Conservation (phyloP, 805 yeast species). For the Teunomyces aglyptinius region DNA sequence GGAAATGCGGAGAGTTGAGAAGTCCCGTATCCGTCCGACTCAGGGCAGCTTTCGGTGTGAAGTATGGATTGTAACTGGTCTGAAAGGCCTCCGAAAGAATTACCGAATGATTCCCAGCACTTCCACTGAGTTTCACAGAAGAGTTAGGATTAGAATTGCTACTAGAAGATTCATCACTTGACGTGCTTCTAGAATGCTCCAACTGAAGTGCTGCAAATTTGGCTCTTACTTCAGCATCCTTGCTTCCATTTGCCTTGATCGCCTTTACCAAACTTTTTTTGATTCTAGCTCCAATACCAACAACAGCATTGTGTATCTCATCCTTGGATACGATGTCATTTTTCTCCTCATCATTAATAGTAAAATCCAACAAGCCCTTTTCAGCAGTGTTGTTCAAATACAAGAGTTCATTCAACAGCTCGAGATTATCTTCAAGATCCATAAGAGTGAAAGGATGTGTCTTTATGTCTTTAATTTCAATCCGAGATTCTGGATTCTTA, state of each 20-base stretch:
- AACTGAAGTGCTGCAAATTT: slow-evolving; percentile 19
- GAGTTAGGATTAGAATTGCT: slow-evolving; percentile 19
- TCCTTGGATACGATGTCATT: slow-evolving; percentile 54
- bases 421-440: slow-evolving; percentile 39
- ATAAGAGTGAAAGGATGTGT: slow-evolving; percentile 62
- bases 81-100: slow-evolving; percentile 32
- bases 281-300: slow-evolving; percentile 73
- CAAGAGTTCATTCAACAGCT: slow-evolving; percentile 33
- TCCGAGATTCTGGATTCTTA: slow-evolving; percentile 68
- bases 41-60: neutral
- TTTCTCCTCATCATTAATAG: slow-evolving; percentile 28
- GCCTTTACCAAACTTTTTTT: slow-evolving; percentile 50
- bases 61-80: neutral
- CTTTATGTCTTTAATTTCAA: slow-evolving; percentile 70
- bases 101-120: slow-evolving; percentile 23
- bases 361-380: slow-evolving; percentile 12
- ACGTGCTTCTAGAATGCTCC: slow-evolving; percentile 26
- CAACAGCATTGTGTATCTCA: slow-evolving; percentile 74
- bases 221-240: slow-evolving; percentile 21
- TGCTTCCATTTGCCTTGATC: slow-evolving; percentile 24
- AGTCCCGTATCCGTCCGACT: neutral
- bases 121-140: slow-evolving; percentile 5
- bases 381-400: slow-evolving; percentile 26
- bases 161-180: slow-evolving; percentile 29
- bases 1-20: slow-evolving; percentile 13